Evolutionary conservation across 345 rosid genomes (phyloP), one percentile per base, ranked within the genome.

Genomic region (Kernera saxatilis): DNA sequence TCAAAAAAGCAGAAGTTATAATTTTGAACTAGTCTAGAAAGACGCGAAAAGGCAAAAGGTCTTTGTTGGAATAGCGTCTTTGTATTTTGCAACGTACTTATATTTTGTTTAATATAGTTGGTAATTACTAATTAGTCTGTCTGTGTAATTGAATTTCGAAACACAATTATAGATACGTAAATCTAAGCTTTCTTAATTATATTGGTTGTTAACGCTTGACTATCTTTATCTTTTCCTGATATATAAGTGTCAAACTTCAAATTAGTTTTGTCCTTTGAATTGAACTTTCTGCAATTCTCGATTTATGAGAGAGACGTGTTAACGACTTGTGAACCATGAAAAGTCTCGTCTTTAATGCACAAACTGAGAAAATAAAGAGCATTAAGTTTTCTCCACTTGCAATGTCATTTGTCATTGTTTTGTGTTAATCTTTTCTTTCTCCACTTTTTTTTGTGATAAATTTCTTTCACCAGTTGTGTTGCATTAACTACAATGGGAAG

Each of bases 331-430:
- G 18, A 27, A 27, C 5, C 5, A 67, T 40, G 15, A 15, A 17
- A 27, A 0, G 35, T 12, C 18, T 65, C 15, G 21, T 6, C 17
- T 36, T 23, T 5, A 64, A 0, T 65, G 35, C 35, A 22, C 14
- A 1, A 36, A 0, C 5, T 12, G 6, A 19, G 8, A 45, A 32
- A 63, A 2, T 1, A 46, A 19, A 64, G 53, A 30, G 19, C 9
- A 9, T 49, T 49, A 48, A 57, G 69, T 64, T 48, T 32, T 33
- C 57, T 64, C 69, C 57, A 35, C 63, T 35, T 22, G 30, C 12
- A 33, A 17, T 33, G 44, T 46, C 54, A 27, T 2, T 46, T 32
- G 15, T 5, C 12, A 10, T 35, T 56, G 44, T 52, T 49, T 17
- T 22, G 33, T 22, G 56, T 36, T 49, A 32, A 6, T 37, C 19